Conservation (phyloP, 176 grass and related monocot species). For the Miscanthus lutarioriparius region DNA sequence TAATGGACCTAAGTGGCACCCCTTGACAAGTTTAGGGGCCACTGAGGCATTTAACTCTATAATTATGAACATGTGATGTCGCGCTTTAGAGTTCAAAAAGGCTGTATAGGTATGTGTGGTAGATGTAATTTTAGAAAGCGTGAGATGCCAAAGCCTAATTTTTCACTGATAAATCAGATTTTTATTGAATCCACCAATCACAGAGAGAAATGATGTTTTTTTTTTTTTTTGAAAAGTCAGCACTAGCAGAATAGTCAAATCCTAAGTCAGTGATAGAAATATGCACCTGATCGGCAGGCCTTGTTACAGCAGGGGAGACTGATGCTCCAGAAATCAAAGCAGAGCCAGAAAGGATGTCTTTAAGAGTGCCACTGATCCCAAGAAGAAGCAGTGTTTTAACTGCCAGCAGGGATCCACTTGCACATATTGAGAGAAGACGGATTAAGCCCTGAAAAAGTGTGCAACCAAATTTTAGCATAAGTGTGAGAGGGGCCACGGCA, state of each 20-base stretch:
- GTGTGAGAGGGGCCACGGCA: neutral
- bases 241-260: neutral
- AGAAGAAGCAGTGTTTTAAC: slow-evolving; percentile 88
- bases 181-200: neutral
- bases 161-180: slow-evolving; percentile 11
- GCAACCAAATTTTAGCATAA: neutral
- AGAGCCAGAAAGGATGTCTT: slow-evolving; percentile 84
- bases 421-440: slow-evolving; percentile 80
- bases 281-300: slow-evolving; percentile 81
- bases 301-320: slow-evolving; percentile 68
- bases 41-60: too few relatives aligned
- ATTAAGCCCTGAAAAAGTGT: slow-evolving; percentile 70
- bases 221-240: neutral
- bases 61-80: slow-evolving; percentile 30
- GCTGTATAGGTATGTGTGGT: neutral
- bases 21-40: too few relatives aligned
- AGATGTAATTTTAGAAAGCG: neutral
- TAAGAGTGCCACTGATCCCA: slow-evolving; percentile 83
- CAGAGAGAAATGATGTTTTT: neutral
- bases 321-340: slow-evolving; percentile 64
- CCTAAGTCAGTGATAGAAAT: neutral
- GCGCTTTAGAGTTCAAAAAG: neutral
- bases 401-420: slow-evolving; percentile 78
- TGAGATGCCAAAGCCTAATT: neutral
- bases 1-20: too few relatives aligned